Percentiles rank a stretch among this genome's conserved stretches.
Evolutionary conservation across 495 filamentous ascomycete genomes (phyloP).

Genomic region (Aspergillus sclerotioniger): DNA sequence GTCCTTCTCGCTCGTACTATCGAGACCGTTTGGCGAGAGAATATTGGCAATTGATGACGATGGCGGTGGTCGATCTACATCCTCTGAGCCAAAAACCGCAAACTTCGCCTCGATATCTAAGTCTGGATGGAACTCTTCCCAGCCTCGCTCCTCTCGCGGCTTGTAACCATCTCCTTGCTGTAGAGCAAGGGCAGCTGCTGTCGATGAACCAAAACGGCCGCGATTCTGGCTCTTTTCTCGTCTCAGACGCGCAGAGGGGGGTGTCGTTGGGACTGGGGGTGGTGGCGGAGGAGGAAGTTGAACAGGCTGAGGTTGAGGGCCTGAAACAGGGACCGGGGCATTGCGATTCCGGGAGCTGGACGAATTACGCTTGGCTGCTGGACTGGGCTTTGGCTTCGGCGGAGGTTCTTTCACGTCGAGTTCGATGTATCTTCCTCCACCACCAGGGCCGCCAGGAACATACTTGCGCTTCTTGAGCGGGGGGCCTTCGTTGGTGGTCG

Average conservation of each 20-base stretch:
- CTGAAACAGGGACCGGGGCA: conserved; percentile 24
- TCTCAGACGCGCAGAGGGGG: conserved; percentile 49
- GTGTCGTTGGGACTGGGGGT: conserved; percentile 38
- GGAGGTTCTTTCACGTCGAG: conserved; percentile 50
- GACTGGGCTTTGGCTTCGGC: conserved; percentile 20
- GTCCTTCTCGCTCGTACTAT: conserved; percentile 22
- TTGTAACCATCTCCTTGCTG: conserved; percentile 95
- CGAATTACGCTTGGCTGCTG: conserved; percentile 25
- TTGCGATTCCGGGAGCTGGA: conserved; percentile 30
- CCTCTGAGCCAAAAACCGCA: conserved; percentile 73
- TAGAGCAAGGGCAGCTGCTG: conserved; percentile 77
- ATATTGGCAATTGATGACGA: conserved; percentile 33
- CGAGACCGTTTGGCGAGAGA: conserved; percentile 30
- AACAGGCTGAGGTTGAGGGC: conserved; percentile 9
- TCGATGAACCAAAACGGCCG: conserved; percentile 70
- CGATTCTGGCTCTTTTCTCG: conserved; percentile 50
- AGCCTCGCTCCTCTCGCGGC: conserved; percentile 90
- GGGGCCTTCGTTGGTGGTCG: conserved; percentile 41
- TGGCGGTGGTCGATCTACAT: conserved; percentile 68
- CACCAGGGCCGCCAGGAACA: conserved; percentile 76
- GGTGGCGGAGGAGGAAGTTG: conserved; percentile 38
- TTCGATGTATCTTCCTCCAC: conserved; percentile 73
- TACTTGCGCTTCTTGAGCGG: conserved; percentile 60
- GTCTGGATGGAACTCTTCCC: conserved; percentile 95
- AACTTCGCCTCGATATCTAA: conserved; percentile 81